Base-by-base conservation (phyloP, 768 basidiomycete genomes). In the Boletus edulis region DNA sequence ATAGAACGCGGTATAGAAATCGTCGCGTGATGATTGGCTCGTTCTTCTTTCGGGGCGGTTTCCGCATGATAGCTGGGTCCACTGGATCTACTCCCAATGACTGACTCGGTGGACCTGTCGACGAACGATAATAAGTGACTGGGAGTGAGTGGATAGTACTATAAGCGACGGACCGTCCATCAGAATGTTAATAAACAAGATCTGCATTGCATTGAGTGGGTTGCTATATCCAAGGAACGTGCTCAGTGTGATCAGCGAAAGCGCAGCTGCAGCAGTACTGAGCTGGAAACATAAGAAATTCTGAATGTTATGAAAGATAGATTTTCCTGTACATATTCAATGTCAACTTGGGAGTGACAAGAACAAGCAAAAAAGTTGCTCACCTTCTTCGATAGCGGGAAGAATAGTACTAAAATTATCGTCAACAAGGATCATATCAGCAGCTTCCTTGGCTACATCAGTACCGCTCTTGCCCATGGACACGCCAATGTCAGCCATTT, bases 381-480 rank as follows among this genome's bases (percentile, higher is more conserved):
- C 59, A 87, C 91, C 92, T 78, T 96, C 94, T 75, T 96, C 93
- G 40, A 98, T 85, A 7, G 96, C 95, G 15, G 94, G 91, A 38
- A 98, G 73, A 54, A 98, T 93, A 1, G 95, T 97, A 56, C 84
- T 90, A 66, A 98, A 98, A 72, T 98, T 95, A 71, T 98, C 96
- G 67, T 98, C 94, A 32, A 97, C 95, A 18, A 98, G 82, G 63
- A 98, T 97, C 63, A 94, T 86, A 73, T 98, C 94, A 8, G 96
- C 95, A 10, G 95, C 95, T 73, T 98, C 96, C 73, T 98, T 98
- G 24, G 96, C 94, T 12, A 98, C 96, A 67, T 98, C 96, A 18
- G 96, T 97, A n/a, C 96, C 96, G 57, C 90, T 92, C 73, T 91
- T 93, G 54, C 96, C 96, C 96, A 98, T 98, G 38, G 93, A 91